Conservation (phyloP, 257 asterid species). For the Przewalskia tangutica region DNA sequence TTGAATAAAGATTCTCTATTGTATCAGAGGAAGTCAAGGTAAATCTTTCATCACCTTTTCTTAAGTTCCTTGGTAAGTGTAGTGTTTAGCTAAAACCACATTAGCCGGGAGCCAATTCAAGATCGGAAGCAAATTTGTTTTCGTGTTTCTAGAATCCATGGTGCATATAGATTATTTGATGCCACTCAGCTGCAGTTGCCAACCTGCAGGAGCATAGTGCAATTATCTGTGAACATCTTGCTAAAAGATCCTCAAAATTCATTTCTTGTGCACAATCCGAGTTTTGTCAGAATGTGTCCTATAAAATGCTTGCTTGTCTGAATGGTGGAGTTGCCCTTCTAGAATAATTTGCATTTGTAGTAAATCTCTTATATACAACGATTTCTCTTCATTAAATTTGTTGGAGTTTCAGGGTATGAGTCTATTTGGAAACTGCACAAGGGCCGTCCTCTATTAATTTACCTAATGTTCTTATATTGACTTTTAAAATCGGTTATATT, state of each 20-base stretch:
- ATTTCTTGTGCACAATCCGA: neutral
- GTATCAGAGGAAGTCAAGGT: slow-evolving; percentile 64
- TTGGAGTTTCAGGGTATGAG: neutral
- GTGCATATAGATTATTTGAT: neutral
- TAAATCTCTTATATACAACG: neutral
- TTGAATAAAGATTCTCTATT: slow-evolving; percentile 65
- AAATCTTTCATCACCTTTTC: slow-evolving; percentile 8
- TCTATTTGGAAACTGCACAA: neutral
- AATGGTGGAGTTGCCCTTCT: neutral
- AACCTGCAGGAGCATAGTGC: neutral
- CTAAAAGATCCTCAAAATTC: neutral
- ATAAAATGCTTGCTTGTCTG: neutral
- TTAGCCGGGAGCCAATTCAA: neutral
- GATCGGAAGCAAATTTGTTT: neutral
- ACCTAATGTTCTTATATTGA: neutral
- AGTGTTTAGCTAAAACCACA: neutral
- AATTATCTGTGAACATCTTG: neutral
- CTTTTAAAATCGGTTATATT: neutral
- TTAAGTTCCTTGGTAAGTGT: neutral
- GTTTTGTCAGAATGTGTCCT: neutral
- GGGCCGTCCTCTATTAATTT: neutral
- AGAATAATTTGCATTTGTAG: neutral
- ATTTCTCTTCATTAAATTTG: neutral
- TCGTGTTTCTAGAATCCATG: neutral
- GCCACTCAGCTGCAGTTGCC: neutral